Base-by-base conservation (phyloP, 371 early-diverging fungal genomes). In the Globomyces sp. region DNA sequence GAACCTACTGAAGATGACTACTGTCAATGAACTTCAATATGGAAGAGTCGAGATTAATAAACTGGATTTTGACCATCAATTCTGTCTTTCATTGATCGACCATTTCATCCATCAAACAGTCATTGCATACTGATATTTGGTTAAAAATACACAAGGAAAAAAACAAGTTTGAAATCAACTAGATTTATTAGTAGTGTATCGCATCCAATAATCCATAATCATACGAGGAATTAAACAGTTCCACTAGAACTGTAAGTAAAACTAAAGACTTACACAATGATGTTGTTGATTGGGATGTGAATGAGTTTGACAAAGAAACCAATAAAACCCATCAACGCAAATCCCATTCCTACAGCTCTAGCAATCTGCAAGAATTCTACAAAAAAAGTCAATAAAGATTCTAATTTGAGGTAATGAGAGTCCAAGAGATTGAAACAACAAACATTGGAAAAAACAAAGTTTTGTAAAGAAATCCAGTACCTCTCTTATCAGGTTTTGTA, bases 281-380 rank as follows among this genome's bases (percentile, higher is more conserved):
- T 96, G 85, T 97, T 96, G 89, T 96, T 97, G 85, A 98, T 96
- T 67, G 99, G 99, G 76, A 98, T 98, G 80, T 98, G 99, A 70
- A 98, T 92, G 69, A 98, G 86, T 87, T 98, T 98, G 79, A 97
- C 96, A 78, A 97, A 90, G 77, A 92, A 98, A 50, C 98, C 97
- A 72, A 97, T 90, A 78, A 94, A 94, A 72, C 99, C 99, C 89
- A 98, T 95, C 69, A 96, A 89, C 70, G 96, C 81, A 77, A 98
- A 98, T 9, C 99, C 99, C 82, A 96, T 90, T 52, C 90, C 91
- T 44, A 98, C 94, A 41, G 97, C 96, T 72, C 88, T 89, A 53
- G 92, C 87, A 74, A 96, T 93, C 82, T 94, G 86, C 58, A 92
- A 70, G 83, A 93, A 97, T 81, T 98, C 99, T 94, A 64, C 6